A percentile compares a stretch with the other conserved stretches of the same genome.
Conservation (phyloP, 306 rosid genomes). For the Quercus parvula region DNA sequence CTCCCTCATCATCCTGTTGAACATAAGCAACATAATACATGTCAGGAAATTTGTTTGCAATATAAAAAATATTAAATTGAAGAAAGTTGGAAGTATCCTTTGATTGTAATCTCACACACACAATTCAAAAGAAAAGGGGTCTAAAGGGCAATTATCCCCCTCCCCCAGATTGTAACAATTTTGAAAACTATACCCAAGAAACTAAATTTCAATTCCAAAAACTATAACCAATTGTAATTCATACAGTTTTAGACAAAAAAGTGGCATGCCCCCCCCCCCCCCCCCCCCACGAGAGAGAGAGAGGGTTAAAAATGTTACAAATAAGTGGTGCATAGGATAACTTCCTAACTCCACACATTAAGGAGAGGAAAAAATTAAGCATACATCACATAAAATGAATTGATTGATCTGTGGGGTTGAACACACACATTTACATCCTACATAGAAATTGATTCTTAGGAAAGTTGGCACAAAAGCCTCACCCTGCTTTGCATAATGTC, state of each 20-base stretch:
- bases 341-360: no score
- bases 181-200: not conserved
- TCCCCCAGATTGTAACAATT: no score
- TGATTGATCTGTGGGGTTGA: not conserved
- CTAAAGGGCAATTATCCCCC: no score
- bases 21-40: constrained; percentile 19
- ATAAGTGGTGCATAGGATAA: no score
- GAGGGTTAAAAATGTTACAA: no score
- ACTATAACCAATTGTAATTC: no score
- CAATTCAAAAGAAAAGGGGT: no score
- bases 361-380: not conserved
- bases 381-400: not conserved
- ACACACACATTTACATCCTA: not conserved
- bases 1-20: constrained; percentile 83
- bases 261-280: no score
- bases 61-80: not conserved
- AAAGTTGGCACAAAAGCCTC: not conserved
- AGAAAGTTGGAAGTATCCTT: not conserved
- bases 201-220: not conserved
- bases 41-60: constrained; percentile 7
- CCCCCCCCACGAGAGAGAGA: no score
- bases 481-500: not conserved
- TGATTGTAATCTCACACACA: not conserved
- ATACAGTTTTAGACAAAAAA: no score
- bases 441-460: not conserved